phyloP scores from a whole-genome alignment of 2,329 filamentous ascomycete genomes.

The Pseudogymnoascus sp. region DNA sequence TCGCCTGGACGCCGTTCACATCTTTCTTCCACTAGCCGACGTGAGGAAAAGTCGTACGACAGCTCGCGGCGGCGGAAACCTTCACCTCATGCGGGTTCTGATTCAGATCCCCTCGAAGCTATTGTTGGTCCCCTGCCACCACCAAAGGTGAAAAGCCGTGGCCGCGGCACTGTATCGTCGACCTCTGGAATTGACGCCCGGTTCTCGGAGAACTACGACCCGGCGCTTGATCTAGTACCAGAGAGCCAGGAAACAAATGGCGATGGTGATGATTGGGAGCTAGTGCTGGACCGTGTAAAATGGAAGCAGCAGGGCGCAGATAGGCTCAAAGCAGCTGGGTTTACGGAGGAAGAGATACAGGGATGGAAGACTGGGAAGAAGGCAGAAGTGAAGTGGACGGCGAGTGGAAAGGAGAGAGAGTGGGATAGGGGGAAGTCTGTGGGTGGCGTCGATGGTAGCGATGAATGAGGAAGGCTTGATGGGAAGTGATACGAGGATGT shows the following conservation, averaged over 20 bases:
- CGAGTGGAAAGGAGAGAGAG: slow-evolving; percentile 39
- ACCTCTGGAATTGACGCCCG: slow-evolving; percentile 67
- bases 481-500: not conserved
- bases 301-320: slow-evolving; percentile 70
- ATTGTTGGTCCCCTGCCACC: slow-evolving; percentile 67
- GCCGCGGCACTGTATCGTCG: slow-evolving; percentile 57
- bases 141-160: slow-evolving; percentile 45
- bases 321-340: slow-evolving; percentile 67
- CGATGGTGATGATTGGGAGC: slow-evolving; percentile 63
- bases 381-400: slow-evolving; percentile 62
- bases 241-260: slow-evolving; percentile 36
- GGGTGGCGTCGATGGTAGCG: not conserved
- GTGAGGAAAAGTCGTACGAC: not conserved
- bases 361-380: slow-evolving; percentile 57
- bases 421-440: slow-evolving; percentile 54
- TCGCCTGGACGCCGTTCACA: not conserved
- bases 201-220: slow-evolving; percentile 61
- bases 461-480: not conserved
- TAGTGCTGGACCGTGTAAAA: slow-evolving; percentile 70
- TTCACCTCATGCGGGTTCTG: slow-evolving; percentile 24
- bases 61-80: not conserved
- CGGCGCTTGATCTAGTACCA: slow-evolving; percentile 41
- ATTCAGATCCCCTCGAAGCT: slow-evolving; percentile 66
- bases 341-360: slow-evolving; percentile 64
- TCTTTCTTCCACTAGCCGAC: not conserved